Base-by-base conservation (phyloP, 306 rosid genomes). In the Dryas alaskensis region DNA sequence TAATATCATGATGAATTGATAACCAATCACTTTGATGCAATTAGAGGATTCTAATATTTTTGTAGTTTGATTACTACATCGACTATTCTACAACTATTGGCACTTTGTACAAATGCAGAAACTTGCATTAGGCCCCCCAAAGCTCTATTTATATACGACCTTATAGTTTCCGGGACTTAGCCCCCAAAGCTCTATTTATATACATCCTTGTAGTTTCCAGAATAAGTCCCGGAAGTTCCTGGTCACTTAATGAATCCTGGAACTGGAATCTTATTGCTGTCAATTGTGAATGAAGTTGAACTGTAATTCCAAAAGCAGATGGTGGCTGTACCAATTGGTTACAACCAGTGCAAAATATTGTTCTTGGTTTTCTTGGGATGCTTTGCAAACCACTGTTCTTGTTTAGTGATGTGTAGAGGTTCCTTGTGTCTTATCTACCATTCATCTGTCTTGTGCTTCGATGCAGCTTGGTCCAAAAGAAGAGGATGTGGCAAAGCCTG, bases 401-500 rank as follows among this genome's bases (percentile, higher is more conserved):
- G 31, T 67, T 77, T 51, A 13, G 27, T 64, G 13, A 50, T 7
- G 4, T 46, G 37, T 37, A 2, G 37, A 31, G 10, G 48, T 53
- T 71, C 48, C 63, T 8, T 57, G 11, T 12, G 0, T 66, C 37
- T 7, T 3, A 8, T 45, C 31, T 37, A 3, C 43, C 14, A 7
- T n/a, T 55, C n/a, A 31, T 52, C 45, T 22, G 16, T 61, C 48
- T 52, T 77, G 27, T 73, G 59, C 73, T 67, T 44, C 80, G 47
- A 66, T 84, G 90, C 90, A 93, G 98, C 96, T 91, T 76, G 97
- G 97, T 82, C 97, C 98, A n/a, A 93, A 89, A 87, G 89, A 70
- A 78, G 97, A 93, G 84, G 98, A 93, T 71, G 91, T 91, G 31
- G 8, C 80, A 27, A 72, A 86, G 84, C 92, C 96, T 0, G 89